These are phyloP conservation scores for Candida freyschussii DNA, from an alignment of 1,139 yeast species.

Conservation along the genomic window DNA sequence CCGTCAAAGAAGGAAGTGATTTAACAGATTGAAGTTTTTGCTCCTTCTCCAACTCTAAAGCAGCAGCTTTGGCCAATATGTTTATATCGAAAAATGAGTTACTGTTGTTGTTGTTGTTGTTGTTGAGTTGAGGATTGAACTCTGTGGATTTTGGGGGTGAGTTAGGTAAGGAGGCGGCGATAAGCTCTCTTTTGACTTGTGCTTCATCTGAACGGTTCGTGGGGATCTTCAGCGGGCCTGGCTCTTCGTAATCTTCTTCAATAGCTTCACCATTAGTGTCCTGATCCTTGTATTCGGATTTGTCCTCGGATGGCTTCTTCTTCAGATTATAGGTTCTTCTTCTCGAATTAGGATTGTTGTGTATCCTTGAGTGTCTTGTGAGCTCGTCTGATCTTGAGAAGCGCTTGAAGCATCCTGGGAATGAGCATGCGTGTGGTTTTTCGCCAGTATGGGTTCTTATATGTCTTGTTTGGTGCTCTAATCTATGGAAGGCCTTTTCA, in stretches of 20 bases:
- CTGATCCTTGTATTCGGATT: too few relatives aligned
- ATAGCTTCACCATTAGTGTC: not conserved
- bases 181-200: slow-evolving; percentile 8
- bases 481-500: slow-evolving; percentile 56
- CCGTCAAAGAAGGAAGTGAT: slow-evolving; percentile 62
- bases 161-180: slow-evolving; percentile 23
- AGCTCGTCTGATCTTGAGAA: slow-evolving; percentile 67
- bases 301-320: slow-evolving; percentile 26
- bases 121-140: slow-evolving; percentile 12
- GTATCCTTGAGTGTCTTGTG: slow-evolving; percentile 63
- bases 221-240: too few relatives aligned
- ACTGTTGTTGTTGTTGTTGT: slow-evolving; percentile 6
- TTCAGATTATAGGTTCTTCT: slow-evolving; percentile 34
- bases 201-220: too few relatives aligned
- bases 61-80: slow-evolving; percentile 75
- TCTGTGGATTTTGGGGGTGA: slow-evolving; percentile 21
- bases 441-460: slow-evolving; percentile 69
- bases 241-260: too few relatives aligned
- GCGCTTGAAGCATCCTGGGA: slow-evolving; percentile 55
- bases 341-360: slow-evolving; percentile 67
- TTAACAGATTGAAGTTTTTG: slow-evolving; percentile 44
- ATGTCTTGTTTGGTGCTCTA: slow-evolving; percentile 69
- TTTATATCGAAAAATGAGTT: slow-evolving; percentile 56
- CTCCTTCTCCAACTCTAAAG: slow-evolving; percentile 64
- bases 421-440: slow-evolving; percentile 66